A percentile compares a stretch with the other conserved stretches of the same genome.
These are phyloP conservation scores for Beauveria rudraprayagi DNA, from an alignment of 2,329 filamentous ascomycete species.

Conservation along the genomic window DNA sequence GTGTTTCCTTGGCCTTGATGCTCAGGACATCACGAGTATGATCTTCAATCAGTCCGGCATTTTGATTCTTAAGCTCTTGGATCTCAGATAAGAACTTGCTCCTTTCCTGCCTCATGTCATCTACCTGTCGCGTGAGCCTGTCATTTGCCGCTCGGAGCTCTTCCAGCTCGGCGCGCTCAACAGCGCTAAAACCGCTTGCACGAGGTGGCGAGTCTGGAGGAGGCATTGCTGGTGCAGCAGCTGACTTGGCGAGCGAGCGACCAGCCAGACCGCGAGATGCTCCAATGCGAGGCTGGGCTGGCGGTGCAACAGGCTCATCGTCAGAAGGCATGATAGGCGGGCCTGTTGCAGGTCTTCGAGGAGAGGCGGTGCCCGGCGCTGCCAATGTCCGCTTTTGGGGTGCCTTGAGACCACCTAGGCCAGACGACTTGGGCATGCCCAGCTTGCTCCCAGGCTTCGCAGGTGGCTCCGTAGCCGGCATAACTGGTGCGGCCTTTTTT, in stretches of 20 bases:
- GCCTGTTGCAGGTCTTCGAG: constrained; percentile 41
- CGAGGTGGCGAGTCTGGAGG: constrained; percentile 50
- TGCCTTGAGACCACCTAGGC: constrained; percentile 50
- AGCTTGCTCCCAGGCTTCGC: constrained; percentile 47
- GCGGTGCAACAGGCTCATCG: constrained; percentile 48
- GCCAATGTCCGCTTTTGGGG: constrained; percentile 48
- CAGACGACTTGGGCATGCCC: constrained; percentile 45
- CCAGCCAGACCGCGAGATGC: constrained; percentile 75
- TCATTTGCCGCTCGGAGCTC: constrained; percentile 82
- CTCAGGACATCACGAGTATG: constrained; percentile 91
- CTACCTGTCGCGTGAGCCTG: constrained; percentile 61
- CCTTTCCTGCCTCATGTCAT: constrained; percentile 76
- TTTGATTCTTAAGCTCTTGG: constrained; percentile 91
- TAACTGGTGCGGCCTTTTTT: constrained; percentile 37
- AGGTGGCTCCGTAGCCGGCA: constrained; percentile 38
- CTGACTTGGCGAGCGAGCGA: constrained; percentile 74
- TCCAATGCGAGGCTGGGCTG: constrained; percentile 54
- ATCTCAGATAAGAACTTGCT: constrained; percentile 78
- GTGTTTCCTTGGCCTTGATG: constrained; percentile 97
- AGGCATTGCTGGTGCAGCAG: constrained; percentile 40
- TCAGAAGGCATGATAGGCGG: constrained; percentile 44
- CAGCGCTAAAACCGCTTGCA: constrained; percentile 58
- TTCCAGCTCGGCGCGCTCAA: constrained; percentile 89
- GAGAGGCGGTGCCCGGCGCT: constrained; percentile 43
- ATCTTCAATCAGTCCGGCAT: constrained; percentile 92